A percentile compares a stretch with the other conserved stretches of the same genome.
phyloP scores from a whole-genome alignment of 495 filamentous ascomycete species.

The Podospora tetraspora region DNA sequence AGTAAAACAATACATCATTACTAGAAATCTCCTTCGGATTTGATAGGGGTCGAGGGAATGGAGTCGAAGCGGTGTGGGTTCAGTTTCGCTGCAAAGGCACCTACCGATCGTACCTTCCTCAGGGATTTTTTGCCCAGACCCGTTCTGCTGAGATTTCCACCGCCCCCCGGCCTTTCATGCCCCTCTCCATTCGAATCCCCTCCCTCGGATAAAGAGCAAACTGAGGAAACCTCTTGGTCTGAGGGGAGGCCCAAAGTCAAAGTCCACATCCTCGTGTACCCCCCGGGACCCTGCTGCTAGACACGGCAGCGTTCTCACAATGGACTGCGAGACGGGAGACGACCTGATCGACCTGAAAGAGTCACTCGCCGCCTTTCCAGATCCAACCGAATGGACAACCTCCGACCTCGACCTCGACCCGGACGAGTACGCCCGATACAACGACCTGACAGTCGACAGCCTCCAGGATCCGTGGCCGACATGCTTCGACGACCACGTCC shows the following conservation, averaged over 20 bases:
- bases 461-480: slow-evolving; percentile 15
- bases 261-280: not conserved
- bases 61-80: not conserved
- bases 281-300: not conserved
- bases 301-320: not conserved
- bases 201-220: not conserved
- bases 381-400: not conserved
- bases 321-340: slow-evolving; percentile 22
- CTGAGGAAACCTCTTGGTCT: not conserved
- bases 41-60: not conserved
- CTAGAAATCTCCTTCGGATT: not conserved
- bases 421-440: slow-evolving; percentile 38
- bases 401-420: slow-evolving; percentile 18
- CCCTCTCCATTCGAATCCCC: not conserved
- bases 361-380: slow-evolving; percentile 7
- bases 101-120: not conserved
- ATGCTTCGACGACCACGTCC: slow-evolving; percentile 13
- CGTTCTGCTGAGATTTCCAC: not conserved
- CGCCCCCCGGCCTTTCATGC: not conserved
- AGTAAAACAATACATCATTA: not conserved
- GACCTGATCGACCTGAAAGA: slow-evolving; percentile 20
- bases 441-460: slow-evolving; percentile 36
- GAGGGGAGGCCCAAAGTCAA: not conserved
- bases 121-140: not conserved
- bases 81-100: not conserved